Evolutionary conservation across 2,329 filamentous ascomycete species (phyloP).

Genomic region (Drechslerella stenobrocha): DNA sequence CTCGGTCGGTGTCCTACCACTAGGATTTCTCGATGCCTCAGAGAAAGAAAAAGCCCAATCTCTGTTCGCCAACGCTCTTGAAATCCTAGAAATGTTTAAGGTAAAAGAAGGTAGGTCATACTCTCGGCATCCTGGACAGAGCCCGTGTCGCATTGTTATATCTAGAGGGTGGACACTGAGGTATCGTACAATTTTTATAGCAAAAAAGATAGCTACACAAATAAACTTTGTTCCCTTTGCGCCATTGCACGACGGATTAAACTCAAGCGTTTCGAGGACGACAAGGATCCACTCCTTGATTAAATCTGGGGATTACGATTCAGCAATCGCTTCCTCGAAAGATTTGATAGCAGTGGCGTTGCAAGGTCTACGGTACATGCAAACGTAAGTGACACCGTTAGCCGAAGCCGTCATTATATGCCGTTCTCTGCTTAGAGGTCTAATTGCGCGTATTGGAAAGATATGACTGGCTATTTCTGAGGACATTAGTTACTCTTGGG

Average conservation of each 20-base stretch:
- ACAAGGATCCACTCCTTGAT: slow-evolving; percentile 63
- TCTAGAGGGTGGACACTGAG: neutral
- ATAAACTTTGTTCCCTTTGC: slow-evolving; percentile 76
- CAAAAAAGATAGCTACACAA: slow-evolving; percentile 73
- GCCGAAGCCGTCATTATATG: neutral
- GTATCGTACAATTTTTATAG: slow-evolving; percentile 52
- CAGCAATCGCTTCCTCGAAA: slow-evolving; percentile 77
- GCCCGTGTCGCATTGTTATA: no score
- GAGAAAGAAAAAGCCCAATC: slow-evolving; percentile 79
- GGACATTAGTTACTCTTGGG: slow-evolving; percentile 82
- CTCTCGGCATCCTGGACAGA: no score
- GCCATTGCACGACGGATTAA: slow-evolving; percentile 64
- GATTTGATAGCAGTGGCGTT: slow-evolving; percentile 75
- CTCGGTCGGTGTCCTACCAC: slow-evolving; percentile 87
- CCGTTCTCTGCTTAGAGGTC: neutral
- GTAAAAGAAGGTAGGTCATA: slow-evolving; percentile 71
- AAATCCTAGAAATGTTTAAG: slow-evolving; percentile 91
- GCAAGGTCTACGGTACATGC: slow-evolving; percentile 84
- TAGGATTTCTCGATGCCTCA: slow-evolving; percentile 75
- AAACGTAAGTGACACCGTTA: slow-evolving; percentile 63
- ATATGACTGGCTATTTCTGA: slow-evolving; percentile 96
- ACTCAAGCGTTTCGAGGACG: slow-evolving; percentile 14
- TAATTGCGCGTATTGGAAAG: slow-evolving; percentile 13
- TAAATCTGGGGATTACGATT: slow-evolving; percentile 66
- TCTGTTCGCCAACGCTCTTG: slow-evolving; percentile 77